A percentile compares a stretch with the other conserved stretches of the same genome.
phyloP scores from a whole-genome alignment of 192 early-diverging fungal genomes.

The Coemansia sp. region DNA sequence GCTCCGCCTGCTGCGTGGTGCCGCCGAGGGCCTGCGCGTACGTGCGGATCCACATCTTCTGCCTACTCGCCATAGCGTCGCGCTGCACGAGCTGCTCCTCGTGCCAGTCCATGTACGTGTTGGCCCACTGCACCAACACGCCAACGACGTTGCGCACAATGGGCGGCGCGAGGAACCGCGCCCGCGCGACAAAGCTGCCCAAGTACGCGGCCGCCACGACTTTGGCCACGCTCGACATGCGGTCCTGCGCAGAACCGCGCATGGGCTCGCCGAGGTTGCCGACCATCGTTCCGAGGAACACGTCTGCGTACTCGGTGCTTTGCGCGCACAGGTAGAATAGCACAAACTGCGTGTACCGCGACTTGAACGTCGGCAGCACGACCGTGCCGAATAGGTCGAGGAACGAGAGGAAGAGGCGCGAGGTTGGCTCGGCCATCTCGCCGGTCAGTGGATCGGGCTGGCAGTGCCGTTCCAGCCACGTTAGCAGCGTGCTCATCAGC shows the following conservation, averaged over 20 bases:
- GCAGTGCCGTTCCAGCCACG: conserved; percentile 54
- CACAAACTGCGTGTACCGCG: conserved; percentile 90
- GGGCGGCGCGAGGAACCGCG: conserved; percentile 65
- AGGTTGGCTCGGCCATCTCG: conserved; percentile 28
- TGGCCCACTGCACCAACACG: conserved; percentile 67
- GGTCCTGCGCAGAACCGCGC: conserved; percentile 43
- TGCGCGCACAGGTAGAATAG: conserved; percentile 78
- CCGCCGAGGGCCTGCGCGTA: not conserved
- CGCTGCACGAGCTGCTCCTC: conserved; percentile 45
- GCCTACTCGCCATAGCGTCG: no score
- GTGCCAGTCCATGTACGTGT: conserved; percentile 65
- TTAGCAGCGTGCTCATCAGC: conserved; percentile 66
- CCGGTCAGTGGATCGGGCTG: conserved; percentile 16
- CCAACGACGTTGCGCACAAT: conserved; percentile 66
- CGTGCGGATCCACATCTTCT: not conserved
- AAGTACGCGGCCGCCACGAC: conserved; percentile 81
- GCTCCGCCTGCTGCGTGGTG: conserved; percentile 35
- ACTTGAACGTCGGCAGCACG: conserved; percentile 83
- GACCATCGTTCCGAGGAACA: conserved; percentile 76
- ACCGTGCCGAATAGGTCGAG: conserved; percentile 77
- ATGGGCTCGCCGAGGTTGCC: conserved; percentile 51
- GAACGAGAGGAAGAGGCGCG: conserved; percentile 64
- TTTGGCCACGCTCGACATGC: conserved; percentile 64
- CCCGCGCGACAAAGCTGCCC: conserved; percentile 84
- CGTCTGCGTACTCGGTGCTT: conserved; percentile 66